Conservation (phyloP, 495 filamentous ascomycete genomes). For the Pseudomonodictys pantanalensis region DNA sequence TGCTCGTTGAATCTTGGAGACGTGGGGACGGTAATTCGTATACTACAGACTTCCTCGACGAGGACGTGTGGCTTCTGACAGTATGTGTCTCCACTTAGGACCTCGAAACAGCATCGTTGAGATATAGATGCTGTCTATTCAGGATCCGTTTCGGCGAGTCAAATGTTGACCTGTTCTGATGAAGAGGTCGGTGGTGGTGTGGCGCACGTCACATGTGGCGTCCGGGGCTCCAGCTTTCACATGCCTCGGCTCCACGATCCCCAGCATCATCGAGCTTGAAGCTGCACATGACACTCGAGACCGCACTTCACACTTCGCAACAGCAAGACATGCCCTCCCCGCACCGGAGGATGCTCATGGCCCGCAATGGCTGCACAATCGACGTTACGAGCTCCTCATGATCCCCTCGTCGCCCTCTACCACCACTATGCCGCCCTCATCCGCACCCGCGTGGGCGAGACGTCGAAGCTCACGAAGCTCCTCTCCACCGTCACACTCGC, state of each 20-base stretch:
- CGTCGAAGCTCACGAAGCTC: conserved; percentile 66
- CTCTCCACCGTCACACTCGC: conserved; percentile 70
- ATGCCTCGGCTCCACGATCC: conserved; percentile 24
- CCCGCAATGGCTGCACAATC: conserved; percentile 78
- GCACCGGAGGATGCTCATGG: conserved; percentile 8
- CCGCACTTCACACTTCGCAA: not conserved
- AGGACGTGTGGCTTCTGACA: no score
- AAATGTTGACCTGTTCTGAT: no score
- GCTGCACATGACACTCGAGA: not conserved
- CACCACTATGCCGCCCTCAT: conserved; percentile 63
- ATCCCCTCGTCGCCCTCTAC: conserved; percentile 67
- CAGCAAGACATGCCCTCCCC: conserved; percentile 9
- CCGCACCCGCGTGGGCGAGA: conserved; percentile 56
- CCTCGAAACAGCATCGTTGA: no score
- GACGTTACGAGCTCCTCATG: conserved; percentile 67
- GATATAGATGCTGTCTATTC: no score
- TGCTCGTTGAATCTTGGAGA: no score
- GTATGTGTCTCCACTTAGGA: no score
- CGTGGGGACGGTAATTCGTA: no score
- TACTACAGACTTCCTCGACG: no score
- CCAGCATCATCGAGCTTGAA: not conserved
- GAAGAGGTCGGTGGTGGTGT: conserved; percentile 1
- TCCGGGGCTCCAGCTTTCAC: conserved; percentile 20
- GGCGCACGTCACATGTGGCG: conserved; percentile 5
- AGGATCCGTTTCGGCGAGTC: no score